Conservation (phyloP, 257 asterid species). For the Salvia miltiorrhiza region DNA sequence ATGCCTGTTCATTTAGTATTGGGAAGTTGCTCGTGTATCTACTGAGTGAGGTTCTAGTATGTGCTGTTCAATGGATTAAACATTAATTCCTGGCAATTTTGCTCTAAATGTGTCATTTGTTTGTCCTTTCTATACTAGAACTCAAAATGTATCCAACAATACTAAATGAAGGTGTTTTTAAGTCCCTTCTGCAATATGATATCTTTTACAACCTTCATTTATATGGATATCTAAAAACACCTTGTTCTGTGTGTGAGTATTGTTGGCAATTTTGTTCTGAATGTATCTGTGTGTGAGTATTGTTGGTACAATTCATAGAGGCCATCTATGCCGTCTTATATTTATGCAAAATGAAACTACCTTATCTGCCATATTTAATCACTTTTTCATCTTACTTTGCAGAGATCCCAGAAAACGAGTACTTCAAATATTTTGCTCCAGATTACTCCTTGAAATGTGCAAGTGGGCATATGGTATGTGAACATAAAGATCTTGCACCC, state of each 20-base stretch:
- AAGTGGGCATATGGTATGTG: conserved; percentile 67
- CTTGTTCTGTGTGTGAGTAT: background rate
- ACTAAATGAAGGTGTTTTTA: no score
- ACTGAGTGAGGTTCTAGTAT: background rate
- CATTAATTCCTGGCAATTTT: background rate
- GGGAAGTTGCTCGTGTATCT: background rate
- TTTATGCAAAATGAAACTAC: conserved; percentile 8
- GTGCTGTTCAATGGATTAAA: conserved; percentile 4
- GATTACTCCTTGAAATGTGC: conserved; percentile 79
- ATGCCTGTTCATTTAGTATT: conserved; percentile 1
- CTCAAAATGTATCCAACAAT: no score
- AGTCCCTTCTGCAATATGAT: conserved; percentile 1
- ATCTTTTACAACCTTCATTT: background rate
- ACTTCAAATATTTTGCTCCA: conserved; percentile 85
- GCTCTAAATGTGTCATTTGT: background rate
- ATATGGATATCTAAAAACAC: background rate
- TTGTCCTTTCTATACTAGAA: background rate
- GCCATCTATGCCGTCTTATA: background rate
- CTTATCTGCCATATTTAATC: conserved; percentile 1
- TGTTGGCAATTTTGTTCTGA: background rate
- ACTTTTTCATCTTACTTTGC: conserved; percentile 22
- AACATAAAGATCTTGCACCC: conserved; percentile 7
- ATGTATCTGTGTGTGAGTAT: background rate
- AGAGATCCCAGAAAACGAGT: conserved; percentile 96
- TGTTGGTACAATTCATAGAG: background rate